A percentile compares a stretch with the other conserved stretches of the same genome.
phyloP scores from a whole-genome alignment of 495 filamentous ascomycete species.

The Hypoxylon trugodes region DNA sequence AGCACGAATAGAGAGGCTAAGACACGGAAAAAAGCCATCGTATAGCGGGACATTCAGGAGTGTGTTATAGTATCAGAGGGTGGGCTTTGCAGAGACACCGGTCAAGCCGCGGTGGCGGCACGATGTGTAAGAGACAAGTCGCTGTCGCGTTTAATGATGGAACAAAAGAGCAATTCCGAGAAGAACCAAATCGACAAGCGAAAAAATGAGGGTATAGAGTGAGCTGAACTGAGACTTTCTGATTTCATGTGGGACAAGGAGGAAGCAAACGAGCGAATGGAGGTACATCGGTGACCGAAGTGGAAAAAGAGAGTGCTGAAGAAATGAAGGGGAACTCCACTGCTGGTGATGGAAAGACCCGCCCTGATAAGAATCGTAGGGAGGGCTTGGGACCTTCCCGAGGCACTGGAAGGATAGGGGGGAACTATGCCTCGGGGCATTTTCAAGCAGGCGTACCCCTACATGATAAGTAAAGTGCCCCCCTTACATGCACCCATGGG shows the following conservation, averaged over 20 bases:
- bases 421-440: no score
- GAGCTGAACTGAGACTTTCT: constrained; percentile 1
- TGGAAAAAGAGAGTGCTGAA: neutral
- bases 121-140: neutral
- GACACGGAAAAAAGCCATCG: constrained; percentile 32
- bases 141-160: constrained; percentile 1
- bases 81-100: neutral
- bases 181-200: neutral
- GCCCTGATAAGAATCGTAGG: neutral
- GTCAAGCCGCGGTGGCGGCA: neutral
- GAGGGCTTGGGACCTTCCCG: no score
- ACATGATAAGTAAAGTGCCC: no score
- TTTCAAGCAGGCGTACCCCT: no score
- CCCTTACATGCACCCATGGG: no score
- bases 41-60: neutral
- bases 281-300: neutral
- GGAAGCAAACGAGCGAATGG: constrained; percentile 12
- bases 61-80: neutral
- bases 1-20: constrained; percentile 22
- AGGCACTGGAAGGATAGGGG: no score
- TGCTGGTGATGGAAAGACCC: neutral
- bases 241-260: constrained; percentile 15
- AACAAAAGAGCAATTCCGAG: constrained; percentile 1
- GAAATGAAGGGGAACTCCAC: neutral
- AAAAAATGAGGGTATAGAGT: constrained; percentile 5